Conservation (phyloP, 192 early-diverging fungal genomes). For the Gryganskiella cystojenkinii region DNA sequence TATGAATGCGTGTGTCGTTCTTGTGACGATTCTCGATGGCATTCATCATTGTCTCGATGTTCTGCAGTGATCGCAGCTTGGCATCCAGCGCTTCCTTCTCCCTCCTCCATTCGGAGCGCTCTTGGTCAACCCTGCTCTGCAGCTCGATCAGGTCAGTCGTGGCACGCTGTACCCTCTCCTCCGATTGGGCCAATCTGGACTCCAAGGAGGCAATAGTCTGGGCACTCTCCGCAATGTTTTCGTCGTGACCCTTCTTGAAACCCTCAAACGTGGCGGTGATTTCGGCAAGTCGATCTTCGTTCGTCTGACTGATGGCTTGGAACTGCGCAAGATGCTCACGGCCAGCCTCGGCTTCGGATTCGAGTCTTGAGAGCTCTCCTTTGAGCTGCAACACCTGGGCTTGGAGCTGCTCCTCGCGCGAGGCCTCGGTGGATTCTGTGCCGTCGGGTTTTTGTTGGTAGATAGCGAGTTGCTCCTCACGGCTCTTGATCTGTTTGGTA, state of each 20-base stretch:
- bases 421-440: slow-evolving; percentile 22
- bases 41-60: slow-evolving; percentile 36
- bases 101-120: slow-evolving; percentile 52
- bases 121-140: slow-evolving; percentile 58
- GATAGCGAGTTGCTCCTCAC: slow-evolving; percentile 57
- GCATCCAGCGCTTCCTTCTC: slow-evolving; percentile 37
- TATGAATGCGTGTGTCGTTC: slow-evolving; percentile 65
- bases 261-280: slow-evolving; percentile 75
- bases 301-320: slow-evolving; percentile 67
- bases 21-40: slow-evolving; percentile 56
- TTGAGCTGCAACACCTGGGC: slow-evolving; percentile 58
- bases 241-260: slow-evolving; percentile 67
- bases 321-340: slow-evolving; percentile 63
- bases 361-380: slow-evolving; percentile 60
- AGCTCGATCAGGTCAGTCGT: slow-evolving; percentile 47
- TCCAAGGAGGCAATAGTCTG: slow-evolving; percentile 48
- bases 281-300: slow-evolving; percentile 72
- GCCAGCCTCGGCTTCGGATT: slow-evolving; percentile 63
- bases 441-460: slow-evolving; percentile 47
- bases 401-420: slow-evolving; percentile 38
- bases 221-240: slow-evolving; percentile 33
- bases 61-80: slow-evolving; percentile 44
- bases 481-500: slow-evolving; percentile 56
- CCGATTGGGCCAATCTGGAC: slow-evolving; percentile 24
- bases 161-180: slow-evolving; percentile 37